Evolutionary conservation across 306 rosid species (phyloP), one percentile per base, ranked within the genome.

Genomic region (Canavalia ensiformis): DNA sequence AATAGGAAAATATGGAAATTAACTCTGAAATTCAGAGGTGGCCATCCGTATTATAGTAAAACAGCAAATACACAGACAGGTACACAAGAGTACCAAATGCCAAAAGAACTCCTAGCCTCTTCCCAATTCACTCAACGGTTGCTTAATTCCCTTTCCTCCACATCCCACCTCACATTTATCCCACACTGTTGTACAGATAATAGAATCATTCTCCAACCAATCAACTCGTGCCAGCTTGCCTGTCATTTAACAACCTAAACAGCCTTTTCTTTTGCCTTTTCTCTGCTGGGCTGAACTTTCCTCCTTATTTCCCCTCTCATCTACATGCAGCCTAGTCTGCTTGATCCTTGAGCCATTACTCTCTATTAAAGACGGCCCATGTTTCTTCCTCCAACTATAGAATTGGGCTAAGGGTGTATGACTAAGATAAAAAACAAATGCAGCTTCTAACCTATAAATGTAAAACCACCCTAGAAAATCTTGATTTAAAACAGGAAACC

Each of bases 361-460:
- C 50, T 41, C 57, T 68, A 8, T 45, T 45, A 28, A 44, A 13
- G 55, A 41, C 39, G 29, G 41, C 39, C 6, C 74, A 46, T 29
- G 74, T 44, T 68, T 29, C 28, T 46, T 45, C 74, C 30, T 44
- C 55, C 25, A 5, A 68, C 54, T 45, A 28, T 68, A 9, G 28
- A 41, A 25, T 10, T 28, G 73, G 55, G 73, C 56, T 30, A 46
- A 29, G 29, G 8, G 41, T 45, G 35, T 45, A 2, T 30, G 7
- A 29, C 25, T 42, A 42, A 64, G 75, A 46, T 45, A 57, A 29
- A 54, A 8, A 39, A 39, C 8, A 64, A 57, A 68, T 54, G 33
- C 52, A 67, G 2, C 37, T 50, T 13, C 70, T 58, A 66, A 80
- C 58, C 86, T 67, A 18, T 37, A 68, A 52, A 39, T 45, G 44